phyloP scores from a whole-genome alignment of 495 filamentous ascomycete genomes.

The Aspergillus wentii region DNA sequence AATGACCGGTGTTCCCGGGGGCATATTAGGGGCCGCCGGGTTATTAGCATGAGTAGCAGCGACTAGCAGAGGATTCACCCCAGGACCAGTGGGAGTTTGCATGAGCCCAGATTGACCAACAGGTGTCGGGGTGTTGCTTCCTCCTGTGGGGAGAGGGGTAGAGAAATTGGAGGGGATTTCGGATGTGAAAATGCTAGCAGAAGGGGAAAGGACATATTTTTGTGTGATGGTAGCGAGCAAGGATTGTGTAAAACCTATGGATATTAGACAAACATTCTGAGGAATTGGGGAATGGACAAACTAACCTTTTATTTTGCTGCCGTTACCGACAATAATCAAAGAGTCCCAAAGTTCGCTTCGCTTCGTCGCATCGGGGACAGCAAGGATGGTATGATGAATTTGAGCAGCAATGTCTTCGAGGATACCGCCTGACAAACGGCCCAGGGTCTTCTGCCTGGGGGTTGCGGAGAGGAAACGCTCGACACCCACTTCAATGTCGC shows the following conservation, averaged over 20 bases:
- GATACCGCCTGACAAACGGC: constrained; percentile 53
- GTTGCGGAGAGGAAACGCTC: constrained; percentile 81
- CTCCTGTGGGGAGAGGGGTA: constrained; percentile 86
- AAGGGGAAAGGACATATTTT: constrained; percentile 86
- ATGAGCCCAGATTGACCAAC: constrained; percentile 44
- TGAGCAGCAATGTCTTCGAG: constrained; percentile 75
- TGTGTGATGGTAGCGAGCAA: constrained; percentile 70
- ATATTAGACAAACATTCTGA: constrained; percentile 4
- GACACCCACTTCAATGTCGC: constrained; percentile 78
- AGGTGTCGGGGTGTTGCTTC: constrained; percentile 81
- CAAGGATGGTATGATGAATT: constrained; percentile 74
- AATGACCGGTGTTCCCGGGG: constrained; percentile 33
- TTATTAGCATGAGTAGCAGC: constrained; percentile 79
- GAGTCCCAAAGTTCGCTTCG: constrained; percentile 86
- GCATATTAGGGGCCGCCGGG: constrained; percentile 33
- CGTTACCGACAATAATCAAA: constrained; percentile 83
- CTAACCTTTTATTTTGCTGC: constrained; percentile 72
- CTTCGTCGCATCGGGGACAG: constrained; percentile 72
- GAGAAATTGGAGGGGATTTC: constrained; percentile 88
- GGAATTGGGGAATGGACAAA: background rate
- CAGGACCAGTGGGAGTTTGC: constrained; percentile 44
- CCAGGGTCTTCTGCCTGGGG: constrained; percentile 22
- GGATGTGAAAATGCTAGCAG: constrained; percentile 92
- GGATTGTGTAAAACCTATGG: constrained; percentile 73
- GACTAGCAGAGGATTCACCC: constrained; percentile 86